These are phyloP conservation scores for Hypoxylon sp. DNA, from an alignment of 2,329 filamentous ascomycete genomes.

Conservation along the genomic window DNA sequence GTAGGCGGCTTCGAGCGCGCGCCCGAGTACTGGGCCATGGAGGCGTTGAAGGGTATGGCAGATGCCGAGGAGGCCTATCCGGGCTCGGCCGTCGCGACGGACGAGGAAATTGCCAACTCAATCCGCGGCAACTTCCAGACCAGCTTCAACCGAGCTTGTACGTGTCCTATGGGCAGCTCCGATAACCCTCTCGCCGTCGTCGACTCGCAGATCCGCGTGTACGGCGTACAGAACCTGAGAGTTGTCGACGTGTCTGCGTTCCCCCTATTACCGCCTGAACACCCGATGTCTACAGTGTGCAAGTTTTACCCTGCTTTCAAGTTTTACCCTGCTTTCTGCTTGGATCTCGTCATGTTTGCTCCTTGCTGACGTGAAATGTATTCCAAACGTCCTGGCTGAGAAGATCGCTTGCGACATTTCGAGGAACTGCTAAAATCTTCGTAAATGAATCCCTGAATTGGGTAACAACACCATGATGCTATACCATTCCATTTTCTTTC, in stretches of 20 bases:
- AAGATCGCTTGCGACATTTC: constrained; percentile 4
- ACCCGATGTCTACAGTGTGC: constrained; percentile 1
- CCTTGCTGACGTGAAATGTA: background rate
- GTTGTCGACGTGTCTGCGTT: constrained; percentile 65
- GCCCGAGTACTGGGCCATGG: constrained; percentile 69
- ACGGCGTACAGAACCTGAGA: constrained; percentile 63
- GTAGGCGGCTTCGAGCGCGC: constrained; percentile 73
- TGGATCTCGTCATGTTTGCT: background rate
- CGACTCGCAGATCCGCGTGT: constrained; percentile 64
- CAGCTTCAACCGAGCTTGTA: constrained; percentile 63
- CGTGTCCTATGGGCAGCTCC: constrained; percentile 64
- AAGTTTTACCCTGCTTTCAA: too few relatives aligned
- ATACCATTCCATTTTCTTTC: background rate
- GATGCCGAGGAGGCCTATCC: constrained; percentile 69
- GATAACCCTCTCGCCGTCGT: constrained; percentile 65
- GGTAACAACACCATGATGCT: background rate
- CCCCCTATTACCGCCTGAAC: constrained; percentile 41
- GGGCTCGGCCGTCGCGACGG: constrained; percentile 66
- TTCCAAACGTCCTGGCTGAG: background rate
- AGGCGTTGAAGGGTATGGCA: constrained; percentile 75
- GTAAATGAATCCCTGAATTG: background rate
- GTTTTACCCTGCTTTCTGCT: too few relatives aligned
- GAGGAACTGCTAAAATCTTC: background rate
- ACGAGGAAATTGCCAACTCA: constrained; percentile 64
- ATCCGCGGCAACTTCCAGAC: constrained; percentile 41